Base-by-base conservation (phyloP, 176 grass and related monocot species). In the Bothriochloa decipiens region DNA sequence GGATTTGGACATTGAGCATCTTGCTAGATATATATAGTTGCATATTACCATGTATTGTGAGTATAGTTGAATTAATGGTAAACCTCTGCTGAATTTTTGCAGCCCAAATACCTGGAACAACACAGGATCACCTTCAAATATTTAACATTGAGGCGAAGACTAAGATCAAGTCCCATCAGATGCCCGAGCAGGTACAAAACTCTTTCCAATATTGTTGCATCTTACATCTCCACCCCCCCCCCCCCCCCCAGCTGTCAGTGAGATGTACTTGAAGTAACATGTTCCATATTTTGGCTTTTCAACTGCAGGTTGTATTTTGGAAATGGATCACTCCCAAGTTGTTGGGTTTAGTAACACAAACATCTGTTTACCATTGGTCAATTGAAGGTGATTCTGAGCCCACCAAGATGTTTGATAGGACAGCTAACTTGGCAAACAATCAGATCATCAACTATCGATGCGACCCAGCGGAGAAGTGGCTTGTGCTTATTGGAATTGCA, bases 111-210 rank as follows among this genome's bases (percentile, higher is more conserved):
- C 73, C 91, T 61, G 96, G 96, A 83, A 93, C 90, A 27, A 95
- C 91, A 12, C 96, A 99, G 87, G 96, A 99, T 78, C 96, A 99
- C 84, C 88, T 99, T 74, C 93, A 99, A 68, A 93, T 99, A 79
- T 99, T 99, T 81, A 99, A 99, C 52, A 99, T 99, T 43, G 96
- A 99, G 80, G 89, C 85, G 53, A 96, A 99, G 81, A 94, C 91
- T 39, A 99, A 99, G 88, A 87, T 99, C 13, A 99, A 99, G 85
- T 96, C 93, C 35, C 87, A 99, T 50, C 96, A 99, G 86, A 99
- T 99, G 96, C 96, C 96, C 6, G 93, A 99, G 75, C 90, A 95
- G 95, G 93, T 92, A 58, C 35, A 47, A 4, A 22, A 4, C 20
- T 8, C 69, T 25, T 33, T 32, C 36, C 15, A 33, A 23, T 78